Evolutionary conservation across 345 rosid genomes (phyloP).

Genomic region (Dimocarpus longan): DNA sequence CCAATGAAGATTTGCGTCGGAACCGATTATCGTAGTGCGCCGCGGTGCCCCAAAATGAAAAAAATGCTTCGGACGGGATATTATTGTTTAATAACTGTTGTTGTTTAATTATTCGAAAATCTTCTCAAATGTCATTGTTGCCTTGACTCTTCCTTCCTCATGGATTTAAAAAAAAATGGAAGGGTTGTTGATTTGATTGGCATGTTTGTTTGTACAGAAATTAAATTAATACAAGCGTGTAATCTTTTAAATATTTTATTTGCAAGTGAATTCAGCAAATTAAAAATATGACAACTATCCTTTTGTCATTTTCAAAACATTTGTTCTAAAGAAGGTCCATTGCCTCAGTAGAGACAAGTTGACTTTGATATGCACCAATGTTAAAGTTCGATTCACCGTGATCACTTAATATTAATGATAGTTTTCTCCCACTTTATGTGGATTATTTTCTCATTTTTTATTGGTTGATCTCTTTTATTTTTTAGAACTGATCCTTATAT

Average conservation of each 20-base stretch:
- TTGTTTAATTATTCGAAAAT: background rate
- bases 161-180: background rate
- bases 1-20: background rate
- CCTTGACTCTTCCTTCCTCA: background rate
- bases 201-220: background rate
- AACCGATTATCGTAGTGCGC: conserved; percentile 2
- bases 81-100: background rate
- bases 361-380: no score
- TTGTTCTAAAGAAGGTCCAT: no score
- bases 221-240: background rate
- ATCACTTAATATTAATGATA: no score
- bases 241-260: background rate
- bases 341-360: no score
- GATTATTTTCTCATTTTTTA: no score
- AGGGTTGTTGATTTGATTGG: background rate
- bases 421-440: no score
- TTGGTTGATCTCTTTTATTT: no score
- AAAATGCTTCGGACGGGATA: background rate
- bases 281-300: no score
- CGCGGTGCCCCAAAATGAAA: background rate
- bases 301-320: no score
- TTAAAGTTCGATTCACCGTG: no score
- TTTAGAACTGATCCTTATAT: no score
- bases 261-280: no score
- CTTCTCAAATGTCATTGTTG: background rate